Evolutionary conservation across 371 early-diverging fungal species (phyloP).

Genomic region (Rhizopus microsporus): DNA sequence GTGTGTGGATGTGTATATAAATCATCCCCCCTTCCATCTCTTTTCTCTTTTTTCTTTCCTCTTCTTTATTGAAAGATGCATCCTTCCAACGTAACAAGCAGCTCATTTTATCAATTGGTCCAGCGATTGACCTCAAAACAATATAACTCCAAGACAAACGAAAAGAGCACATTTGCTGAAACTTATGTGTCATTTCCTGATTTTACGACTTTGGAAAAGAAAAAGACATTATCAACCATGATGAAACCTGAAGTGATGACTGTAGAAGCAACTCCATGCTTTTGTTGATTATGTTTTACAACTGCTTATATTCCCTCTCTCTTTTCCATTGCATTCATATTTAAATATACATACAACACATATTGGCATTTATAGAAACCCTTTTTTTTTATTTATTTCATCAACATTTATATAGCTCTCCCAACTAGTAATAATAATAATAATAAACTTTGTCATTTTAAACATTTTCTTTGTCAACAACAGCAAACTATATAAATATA

Average conservation of each 20-base stretch:
- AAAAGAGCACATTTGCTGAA: conserved; percentile 5
- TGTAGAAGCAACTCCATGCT: conserved; percentile 13
- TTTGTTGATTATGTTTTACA: neutral
- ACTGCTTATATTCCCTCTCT: neutral
- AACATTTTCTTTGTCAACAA: neutral
- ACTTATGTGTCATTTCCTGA: conserved; percentile 6
- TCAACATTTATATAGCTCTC: too few species aligned
- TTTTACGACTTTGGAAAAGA: neutral
- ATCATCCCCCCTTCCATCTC: neutral
- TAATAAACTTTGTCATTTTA: too few species aligned
- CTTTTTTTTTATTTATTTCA: too few species aligned
- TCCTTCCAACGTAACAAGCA: neutral
- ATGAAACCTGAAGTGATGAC: conserved; percentile 6
- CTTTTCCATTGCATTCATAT: neutral
- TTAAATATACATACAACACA: neutral
- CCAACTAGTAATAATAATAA: too few species aligned
- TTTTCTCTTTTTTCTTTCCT: neutral
- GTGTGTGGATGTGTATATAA: neutral
- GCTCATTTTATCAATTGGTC: conserved; percentile 1
- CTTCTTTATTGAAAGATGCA: neutral
- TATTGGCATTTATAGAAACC: too few species aligned
- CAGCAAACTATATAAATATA: neutral
- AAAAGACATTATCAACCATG: neutral
- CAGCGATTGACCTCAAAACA: conserved; percentile 4
- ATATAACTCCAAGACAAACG: neutral